Base-by-base conservation (phyloP, 768 basidiomycete genomes). In the Boletus rubescentipes region DNA sequence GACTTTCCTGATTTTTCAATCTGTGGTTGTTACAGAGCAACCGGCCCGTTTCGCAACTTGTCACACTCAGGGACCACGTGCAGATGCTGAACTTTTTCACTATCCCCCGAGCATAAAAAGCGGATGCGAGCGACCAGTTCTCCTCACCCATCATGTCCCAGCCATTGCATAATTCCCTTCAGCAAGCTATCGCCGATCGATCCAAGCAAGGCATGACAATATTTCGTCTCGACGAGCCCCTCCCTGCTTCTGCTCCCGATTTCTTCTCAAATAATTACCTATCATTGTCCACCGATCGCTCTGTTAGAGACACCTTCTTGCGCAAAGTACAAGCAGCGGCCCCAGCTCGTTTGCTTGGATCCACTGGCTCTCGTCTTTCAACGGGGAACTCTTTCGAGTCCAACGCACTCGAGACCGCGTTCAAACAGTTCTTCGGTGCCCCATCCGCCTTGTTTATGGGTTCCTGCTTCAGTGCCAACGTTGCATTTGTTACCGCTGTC, bases 381-480 rank as follows among this genome's bases (percentile, higher is more conserved):
- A 77, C 75, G 51, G 70, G 68, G 1, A 81, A 80, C 35, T 63
- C 62, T 14, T 20, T 11, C 3, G 61, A 57, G 32, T 41, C 16
- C 20, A 63, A 63, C 18, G 34, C 54, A 14, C 53, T 63, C 10
- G 62, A 63, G 34, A 40, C 20, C 5, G 42, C 45, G 4, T 46
- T 63, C n/a, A 7, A 57, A 12, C 15, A 23, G 26, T 61, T 63
- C 41, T 63, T 63, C 12, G n/a, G 62, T 12, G 63, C 73, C 0
- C 71, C 75, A 6, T 63, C 77, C 0, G 79, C 79, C 0, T 66
- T 84, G 10, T 66, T 83, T 2, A 80, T 81, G 70, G 77, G 74
- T 59, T 79, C 79, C 2, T 82, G 83, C 26, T 82, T 73, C 63
- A 78, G 74, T 58, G 82, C 82, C 41, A 85, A 82, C 57, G 67